phyloP scores from a whole-genome alignment of 129 eudicot species.

The Mikania micrantha region DNA sequence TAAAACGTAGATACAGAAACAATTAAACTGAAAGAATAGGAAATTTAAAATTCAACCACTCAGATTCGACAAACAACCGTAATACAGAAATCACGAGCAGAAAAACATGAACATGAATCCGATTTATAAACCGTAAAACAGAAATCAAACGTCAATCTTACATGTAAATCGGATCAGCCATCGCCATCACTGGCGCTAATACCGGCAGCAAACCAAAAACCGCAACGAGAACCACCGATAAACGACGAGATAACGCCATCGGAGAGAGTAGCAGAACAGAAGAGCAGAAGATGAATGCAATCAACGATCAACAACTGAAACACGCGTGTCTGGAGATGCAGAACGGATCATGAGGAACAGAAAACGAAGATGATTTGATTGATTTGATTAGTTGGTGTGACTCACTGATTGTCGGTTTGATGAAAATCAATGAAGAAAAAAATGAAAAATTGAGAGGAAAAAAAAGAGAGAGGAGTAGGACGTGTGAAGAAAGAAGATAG shows the following conservation, averaged over 20 bases:
- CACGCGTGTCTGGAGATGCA: slow-evolving; percentile 7
- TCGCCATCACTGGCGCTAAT: slow-evolving; percentile 65
- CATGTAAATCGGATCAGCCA: slow-evolving; percentile 82
- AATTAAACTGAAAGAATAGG: background rate
- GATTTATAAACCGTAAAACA: background rate
- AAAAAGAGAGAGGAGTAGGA: slow-evolving; percentile 16
- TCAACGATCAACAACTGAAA: slow-evolving; percentile 14
- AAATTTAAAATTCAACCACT: background rate
- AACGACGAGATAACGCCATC: slow-evolving; percentile 45
- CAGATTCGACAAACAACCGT: no score
- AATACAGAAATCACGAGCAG: background rate
- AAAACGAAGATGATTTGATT: slow-evolving; percentile 24
- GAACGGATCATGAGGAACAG: slow-evolving; percentile 22
- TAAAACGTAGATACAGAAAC: background rate
- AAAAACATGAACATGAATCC: background rate
- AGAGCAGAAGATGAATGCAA: background rate
- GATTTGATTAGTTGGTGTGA: slow-evolving; percentile 14
- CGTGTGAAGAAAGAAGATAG: no score
- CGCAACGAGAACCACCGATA: slow-evolving; percentile 32
- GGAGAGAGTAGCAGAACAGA: background rate
- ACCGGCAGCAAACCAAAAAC: slow-evolving; percentile 30
- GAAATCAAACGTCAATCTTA: slow-evolving; percentile 23
- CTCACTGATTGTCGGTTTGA: slow-evolving; percentile 8
- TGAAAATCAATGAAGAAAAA: no score
- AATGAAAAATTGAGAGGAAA: background rate